Conservation (phyloP, 2,329 filamentous ascomycete species). For the Diaporthe caulivora region DNA sequence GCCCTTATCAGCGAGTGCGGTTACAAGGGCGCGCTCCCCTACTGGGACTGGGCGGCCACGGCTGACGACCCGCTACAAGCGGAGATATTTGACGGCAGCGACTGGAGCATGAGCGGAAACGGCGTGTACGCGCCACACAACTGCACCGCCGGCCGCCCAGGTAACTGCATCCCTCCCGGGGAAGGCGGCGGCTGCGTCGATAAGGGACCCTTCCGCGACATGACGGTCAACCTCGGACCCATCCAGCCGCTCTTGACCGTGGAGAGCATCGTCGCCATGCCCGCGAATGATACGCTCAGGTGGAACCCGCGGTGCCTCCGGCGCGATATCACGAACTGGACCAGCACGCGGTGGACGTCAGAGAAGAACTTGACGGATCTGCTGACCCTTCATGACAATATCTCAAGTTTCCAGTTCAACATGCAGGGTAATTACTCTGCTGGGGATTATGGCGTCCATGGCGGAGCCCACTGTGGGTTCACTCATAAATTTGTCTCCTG, state of each 20-base stretch:
- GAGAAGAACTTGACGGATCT: conserved; percentile 13
- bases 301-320: conserved; percentile 54
- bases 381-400: neutral
- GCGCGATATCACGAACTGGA: conserved; percentile 47
- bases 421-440: conserved; percentile 43
- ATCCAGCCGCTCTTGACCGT: conserved; percentile 33
- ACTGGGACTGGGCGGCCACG: conserved; percentile 60
- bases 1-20: conserved; percentile 48
- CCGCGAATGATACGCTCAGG: neutral
- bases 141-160: conserved; percentile 41
- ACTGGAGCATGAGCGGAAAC: conserved; percentile 57
- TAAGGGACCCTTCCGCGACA: conserved; percentile 48
- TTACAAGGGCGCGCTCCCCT: conserved; percentile 49
- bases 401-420: conserved; percentile 51
- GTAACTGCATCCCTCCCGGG: conserved; percentile 44
- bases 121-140: conserved; percentile 47
- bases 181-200: conserved; percentile 50
- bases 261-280: conserved; percentile 2
- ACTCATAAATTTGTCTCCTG: too few species aligned
- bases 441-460: conserved; percentile 46
- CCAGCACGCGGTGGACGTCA: conserved; percentile 12
- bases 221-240: conserved; percentile 50
- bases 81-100: conserved; percentile 61
- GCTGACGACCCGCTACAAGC: conserved; percentile 55
- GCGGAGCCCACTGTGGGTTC: conserved; percentile 47